These are phyloP conservation scores for Aureobasidium sp. DNA, from an alignment of 2,329 filamentous ascomycete species.

Conservation along the genomic window DNA sequence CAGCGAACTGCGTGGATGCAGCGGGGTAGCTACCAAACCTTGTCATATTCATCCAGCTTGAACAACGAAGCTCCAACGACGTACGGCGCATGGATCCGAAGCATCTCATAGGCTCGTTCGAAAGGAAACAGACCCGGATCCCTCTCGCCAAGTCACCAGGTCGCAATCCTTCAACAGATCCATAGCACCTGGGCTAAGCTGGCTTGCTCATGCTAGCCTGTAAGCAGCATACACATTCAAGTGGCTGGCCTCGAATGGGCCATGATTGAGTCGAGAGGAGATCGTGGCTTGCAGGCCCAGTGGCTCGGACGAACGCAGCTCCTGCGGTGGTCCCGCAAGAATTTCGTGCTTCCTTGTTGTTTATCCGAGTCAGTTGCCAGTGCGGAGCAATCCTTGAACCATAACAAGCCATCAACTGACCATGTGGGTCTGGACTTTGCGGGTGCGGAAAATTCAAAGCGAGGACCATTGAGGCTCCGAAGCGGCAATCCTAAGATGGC, in stretches of 20 bases:
- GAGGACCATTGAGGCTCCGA: neutral
- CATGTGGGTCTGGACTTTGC: neutral
- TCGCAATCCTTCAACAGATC: neutral
- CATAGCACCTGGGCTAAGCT: neutral
- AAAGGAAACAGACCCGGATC: neutral
- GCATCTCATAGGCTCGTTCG: constrained; percentile 13
- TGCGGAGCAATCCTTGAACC: neutral
- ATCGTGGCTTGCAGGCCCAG: neutral
- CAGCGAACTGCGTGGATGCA: neutral
- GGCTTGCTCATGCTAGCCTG: neutral
- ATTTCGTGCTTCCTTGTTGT: neutral
- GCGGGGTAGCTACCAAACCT: constrained; percentile 7
- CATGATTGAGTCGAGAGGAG: neutral
- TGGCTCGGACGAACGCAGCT: constrained; percentile 2
- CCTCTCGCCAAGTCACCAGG: constrained; percentile 2
- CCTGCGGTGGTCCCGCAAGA: neutral
- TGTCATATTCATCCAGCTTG: neutral
- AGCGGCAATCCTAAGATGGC: neutral
- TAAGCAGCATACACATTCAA: neutral
- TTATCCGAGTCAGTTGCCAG: neutral
- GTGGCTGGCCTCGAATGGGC: neutral
- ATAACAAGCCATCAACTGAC: neutral
- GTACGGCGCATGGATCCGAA: neutral
- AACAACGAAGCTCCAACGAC: neutral
- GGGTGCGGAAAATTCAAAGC: too few relatives aligned